Percentiles rank a stretch among this genome's conserved stretches.
phyloP scores from a whole-genome alignment of 768 basidiomycete genomes.

The Kwoniella mangroviensis region DNA sequence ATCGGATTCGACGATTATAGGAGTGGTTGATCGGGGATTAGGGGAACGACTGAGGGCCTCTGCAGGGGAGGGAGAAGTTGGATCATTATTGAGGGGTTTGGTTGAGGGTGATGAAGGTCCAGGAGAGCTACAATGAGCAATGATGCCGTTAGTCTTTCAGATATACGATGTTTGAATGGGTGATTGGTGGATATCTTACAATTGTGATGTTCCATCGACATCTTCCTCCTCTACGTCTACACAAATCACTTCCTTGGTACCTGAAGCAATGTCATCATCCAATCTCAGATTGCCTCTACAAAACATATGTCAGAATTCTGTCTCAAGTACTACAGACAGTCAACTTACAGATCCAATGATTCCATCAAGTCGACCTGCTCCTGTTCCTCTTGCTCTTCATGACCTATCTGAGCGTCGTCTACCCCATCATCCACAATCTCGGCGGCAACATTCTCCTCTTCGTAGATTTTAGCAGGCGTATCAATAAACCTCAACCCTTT shows the following conservation, averaged over 20 bases:
- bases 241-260: not conserved
- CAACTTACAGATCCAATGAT: not conserved
- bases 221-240: not conserved
- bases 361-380: not conserved
- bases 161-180: not conserved
- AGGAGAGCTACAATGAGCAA: not conserved
- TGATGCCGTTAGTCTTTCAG: not conserved
- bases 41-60: not conserved
- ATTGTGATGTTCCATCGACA: constrained; percentile 3
- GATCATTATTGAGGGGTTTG: not conserved
- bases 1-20: constrained; percentile 14
- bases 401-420: not conserved
- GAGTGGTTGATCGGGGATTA: not conserved
- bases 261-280: not conserved
- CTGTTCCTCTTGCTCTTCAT: not conserved
- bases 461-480: not conserved
- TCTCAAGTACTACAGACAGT: no score
- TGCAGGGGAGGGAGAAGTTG: not conserved
- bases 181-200: not conserved
- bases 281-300: not conserved
- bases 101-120: not conserved
- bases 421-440: not conserved
- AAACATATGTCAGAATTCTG: no score
- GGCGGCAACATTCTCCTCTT: not conserved
- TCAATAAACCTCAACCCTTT: not conserved